A percentile compares a stretch with the other conserved stretches of the same genome.
phyloP scores from a whole-genome alignment of 495 filamentous ascomycete genomes.

The Jackrogersella minutella region DNA sequence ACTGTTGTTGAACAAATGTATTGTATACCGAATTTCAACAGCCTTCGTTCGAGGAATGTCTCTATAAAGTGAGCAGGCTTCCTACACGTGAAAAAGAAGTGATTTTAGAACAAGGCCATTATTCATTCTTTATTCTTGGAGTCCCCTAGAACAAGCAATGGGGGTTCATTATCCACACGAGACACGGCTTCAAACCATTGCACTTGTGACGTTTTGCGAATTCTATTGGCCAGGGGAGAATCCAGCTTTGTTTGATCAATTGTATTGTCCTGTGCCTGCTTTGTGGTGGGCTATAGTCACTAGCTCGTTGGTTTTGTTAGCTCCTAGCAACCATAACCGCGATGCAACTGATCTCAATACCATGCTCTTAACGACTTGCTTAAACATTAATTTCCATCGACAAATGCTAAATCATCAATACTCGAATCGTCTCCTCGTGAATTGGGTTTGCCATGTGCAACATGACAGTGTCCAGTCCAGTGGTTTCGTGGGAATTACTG shows the following conservation, averaged over 20 bases:
- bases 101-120: constrained; percentile 7
- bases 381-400: constrained; percentile 35
- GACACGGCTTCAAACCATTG: background rate
- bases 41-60: background rate
- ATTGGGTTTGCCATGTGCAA: constrained; percentile 37
- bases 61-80: background rate
- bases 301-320: constrained; percentile 4
- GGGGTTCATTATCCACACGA: background rate
- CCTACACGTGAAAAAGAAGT: background rate
- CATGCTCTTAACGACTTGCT: constrained; percentile 25
- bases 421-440: constrained; percentile 40
- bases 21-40: background rate
- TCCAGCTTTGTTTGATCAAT: constrained; percentile 11
- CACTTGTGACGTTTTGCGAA: background rate
- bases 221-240: background rate
- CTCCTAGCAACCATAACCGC: constrained; percentile 14
- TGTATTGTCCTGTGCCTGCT: constrained; percentile 38
- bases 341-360: constrained; percentile 17
- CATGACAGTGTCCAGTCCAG: constrained; percentile 19
- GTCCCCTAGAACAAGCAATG: background rate
- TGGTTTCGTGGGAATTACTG: constrained; percentile 13
- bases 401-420: constrained; percentile 36
- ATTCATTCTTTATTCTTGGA: background rate
- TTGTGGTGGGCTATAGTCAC: constrained; percentile 25
- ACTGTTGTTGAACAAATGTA: background rate